Conservation (phyloP, 306 rosid species). For the Argentina anserina region DNA sequence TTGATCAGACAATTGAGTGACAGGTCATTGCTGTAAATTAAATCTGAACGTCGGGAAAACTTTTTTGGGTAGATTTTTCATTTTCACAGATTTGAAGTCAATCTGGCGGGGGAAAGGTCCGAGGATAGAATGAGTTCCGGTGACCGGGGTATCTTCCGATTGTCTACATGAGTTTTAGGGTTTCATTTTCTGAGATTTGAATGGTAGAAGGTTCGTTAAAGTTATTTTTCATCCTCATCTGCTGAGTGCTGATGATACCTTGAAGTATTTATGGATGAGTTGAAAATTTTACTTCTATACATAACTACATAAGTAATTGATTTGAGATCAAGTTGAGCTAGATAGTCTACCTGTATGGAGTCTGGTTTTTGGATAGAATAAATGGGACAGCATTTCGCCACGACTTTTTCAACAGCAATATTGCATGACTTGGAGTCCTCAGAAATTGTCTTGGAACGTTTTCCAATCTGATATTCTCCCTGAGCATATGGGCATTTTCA, state of each 20-base stretch:
- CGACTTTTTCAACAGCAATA: too few relatives aligned
- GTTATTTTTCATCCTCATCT: neutral
- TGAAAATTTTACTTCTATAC: too few relatives aligned
- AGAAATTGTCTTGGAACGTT: too few relatives aligned
- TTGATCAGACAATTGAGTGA: neutral
- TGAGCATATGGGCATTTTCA: neutral
- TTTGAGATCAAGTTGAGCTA: too few relatives aligned
- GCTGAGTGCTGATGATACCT: too few relatives aligned
- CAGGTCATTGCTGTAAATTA: neutral
- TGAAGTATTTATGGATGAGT: too few relatives aligned
- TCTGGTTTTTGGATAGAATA: too few relatives aligned
- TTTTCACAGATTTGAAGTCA: neutral
- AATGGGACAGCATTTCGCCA: too few relatives aligned
- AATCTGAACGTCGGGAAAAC: neutral
- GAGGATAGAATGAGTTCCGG: neutral
- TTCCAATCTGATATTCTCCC: neutral
- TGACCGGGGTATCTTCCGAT: neutral
- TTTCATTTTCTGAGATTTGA: neutral
- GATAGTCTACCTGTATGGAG: too few relatives aligned
- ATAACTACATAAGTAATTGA: too few relatives aligned
- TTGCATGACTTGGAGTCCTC: too few relatives aligned
- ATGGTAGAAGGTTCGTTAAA: neutral
- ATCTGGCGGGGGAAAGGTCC: too few relatives aligned
- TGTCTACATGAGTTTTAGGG: neutral
- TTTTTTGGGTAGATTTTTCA: neutral